Evolutionary conservation across 2,329 filamentous ascomycete genomes (phyloP), one percentile per base, ranked within the genome.

Genomic region (Cytospora piceicola): DNA sequence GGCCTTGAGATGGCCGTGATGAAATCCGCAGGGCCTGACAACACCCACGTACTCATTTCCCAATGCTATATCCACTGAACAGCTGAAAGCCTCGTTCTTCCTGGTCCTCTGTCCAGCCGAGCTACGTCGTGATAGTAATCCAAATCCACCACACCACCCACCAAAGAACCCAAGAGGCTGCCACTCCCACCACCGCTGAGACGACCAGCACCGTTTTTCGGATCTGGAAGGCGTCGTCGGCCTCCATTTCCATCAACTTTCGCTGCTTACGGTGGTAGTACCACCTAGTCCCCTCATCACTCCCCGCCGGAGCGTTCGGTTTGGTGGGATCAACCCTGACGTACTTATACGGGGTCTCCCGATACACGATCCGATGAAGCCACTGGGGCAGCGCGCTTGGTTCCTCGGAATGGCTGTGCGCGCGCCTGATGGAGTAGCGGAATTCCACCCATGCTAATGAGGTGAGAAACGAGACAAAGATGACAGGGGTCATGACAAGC

Each of bases 381-480:
- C 79, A 83, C 14, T 61, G 61, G 5, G 77, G 79, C 57, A 80
- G 67, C 29, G 75, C 69, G 61, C 71, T 69, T 49, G 67, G 63
- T 61, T 68, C 72, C 58, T 74, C 70, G 70, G 75, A 68, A 71
- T 78, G 76, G 62, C 72, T 74, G 66, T 76, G 76, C 61, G 77
- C 78, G 75, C 87, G 80, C 75, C 81, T 73, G 72, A 80, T 72
- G 71, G 85, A 77, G 82, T 86, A 79, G 65, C 81, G 81, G 59
- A 82, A 77, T 77, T 91, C 88, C 53, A 91, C 82, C 60, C 90
- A 75, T 73, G 83, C 81, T 55, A 91, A 83, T 2, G 88, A 90
- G 69, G 90, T 55, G 52, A 92, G 74, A 76, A 91, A 90, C 27
- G 86, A 84, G 59, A 86, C 78, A 73, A 90, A 85, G 69, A 87